Percentiles rank a stretch among this genome's conserved stretches.
phyloP scores from a whole-genome alignment of 345 rosid species.

The Brassica juncea region DNA sequence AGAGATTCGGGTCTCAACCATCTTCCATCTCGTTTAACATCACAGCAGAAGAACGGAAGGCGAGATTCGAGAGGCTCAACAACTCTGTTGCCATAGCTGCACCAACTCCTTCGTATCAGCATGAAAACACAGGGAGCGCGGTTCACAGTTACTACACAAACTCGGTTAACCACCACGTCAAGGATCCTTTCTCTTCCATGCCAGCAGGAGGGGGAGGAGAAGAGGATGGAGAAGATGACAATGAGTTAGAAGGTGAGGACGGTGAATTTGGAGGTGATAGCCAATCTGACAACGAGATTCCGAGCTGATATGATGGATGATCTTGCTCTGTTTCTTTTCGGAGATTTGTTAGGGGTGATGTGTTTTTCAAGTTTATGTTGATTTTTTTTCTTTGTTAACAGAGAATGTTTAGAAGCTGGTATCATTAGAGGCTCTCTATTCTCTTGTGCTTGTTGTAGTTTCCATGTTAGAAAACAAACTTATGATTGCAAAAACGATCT shows the following conservation, averaged over 20 bases:
- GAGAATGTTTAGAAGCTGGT: constrained; percentile 29
- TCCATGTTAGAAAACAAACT: constrained; percentile 30
- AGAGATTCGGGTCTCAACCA: constrained; percentile 34
- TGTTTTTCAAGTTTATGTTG: constrained; percentile 33
- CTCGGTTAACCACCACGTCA: constrained; percentile 30
- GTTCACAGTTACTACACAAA: constrained; percentile 39
- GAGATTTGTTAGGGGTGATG: constrained; percentile 32
- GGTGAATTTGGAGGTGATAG: constrained; percentile 39
- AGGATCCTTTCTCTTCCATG: constrained; percentile 35
- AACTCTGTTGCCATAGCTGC: constrained; percentile 31
- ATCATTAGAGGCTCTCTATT: constrained; percentile 12
- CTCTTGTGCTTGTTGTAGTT: constrained; percentile 41
- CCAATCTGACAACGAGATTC: constrained; percentile 43
- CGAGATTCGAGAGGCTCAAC: constrained; percentile 41
- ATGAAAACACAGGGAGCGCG: constrained; percentile 25
- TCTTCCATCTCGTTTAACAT: constrained; percentile 40
- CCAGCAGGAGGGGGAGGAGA: constrained; percentile 10
- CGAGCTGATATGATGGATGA: constrained; percentile 31
- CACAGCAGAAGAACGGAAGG: constrained; percentile 41
- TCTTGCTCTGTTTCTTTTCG: constrained; percentile 7
- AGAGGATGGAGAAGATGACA: constrained; percentile 21
- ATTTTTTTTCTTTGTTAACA: constrained; percentile 27
- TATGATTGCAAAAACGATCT: constrained; percentile 21
- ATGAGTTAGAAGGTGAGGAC: constrained; percentile 33
- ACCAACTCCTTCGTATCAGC: constrained; percentile 23